Evolutionary conservation across 306 rosid species (phyloP), one percentile per base, ranked within the genome.

Genomic region (Gleditsia sinensis): DNA sequence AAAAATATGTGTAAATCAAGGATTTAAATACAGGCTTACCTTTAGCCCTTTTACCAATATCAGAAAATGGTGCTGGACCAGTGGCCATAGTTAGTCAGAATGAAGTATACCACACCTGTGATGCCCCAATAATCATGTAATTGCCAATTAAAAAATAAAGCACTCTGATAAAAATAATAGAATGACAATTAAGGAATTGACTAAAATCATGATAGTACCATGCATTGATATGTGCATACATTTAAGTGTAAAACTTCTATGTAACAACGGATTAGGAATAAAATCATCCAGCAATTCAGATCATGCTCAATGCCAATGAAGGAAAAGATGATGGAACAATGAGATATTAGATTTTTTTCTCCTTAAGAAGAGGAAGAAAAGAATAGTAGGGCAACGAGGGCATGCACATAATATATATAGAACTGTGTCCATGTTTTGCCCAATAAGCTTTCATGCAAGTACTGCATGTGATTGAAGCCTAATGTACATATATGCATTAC

Each of bases 61-160:
- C 97, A 11, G 91, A 88, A 86, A 88, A 94, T n/a, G 94, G 88
- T 1, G 97, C 94, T 14, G 97, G 97, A 82, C 92, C 71, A 78
- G 81, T 82, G 46, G 87, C 92, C 98, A 94, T 94, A 43, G 21
- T 80, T 87, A 70, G 56, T 68, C 79, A 78, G 77, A 59, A 62
- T 24, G 49, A 83, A 81, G 58, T 72, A 67, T 36, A 66, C 73
- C 42, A 30, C 80, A 21, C 75, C 87, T 87, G 64, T 64, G 17
- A 73, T 27, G 12, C 63, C 51, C 71, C 7, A 70, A 62, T 7
- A 13, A 57, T 69, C 53, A 45, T 30, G 6, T 33, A 76, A 23
- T 30, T 59, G 56, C 5, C 19, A 55, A 58, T n/a, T 10, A 4
- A 28, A 42, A n/a, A 42, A 13, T 32, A 54, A 56, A 55, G 13